These are phyloP conservation scores for Exophiala sideris DNA, from an alignment of 2,329 filamentous ascomycete genomes.

Conservation along the genomic window DNA sequence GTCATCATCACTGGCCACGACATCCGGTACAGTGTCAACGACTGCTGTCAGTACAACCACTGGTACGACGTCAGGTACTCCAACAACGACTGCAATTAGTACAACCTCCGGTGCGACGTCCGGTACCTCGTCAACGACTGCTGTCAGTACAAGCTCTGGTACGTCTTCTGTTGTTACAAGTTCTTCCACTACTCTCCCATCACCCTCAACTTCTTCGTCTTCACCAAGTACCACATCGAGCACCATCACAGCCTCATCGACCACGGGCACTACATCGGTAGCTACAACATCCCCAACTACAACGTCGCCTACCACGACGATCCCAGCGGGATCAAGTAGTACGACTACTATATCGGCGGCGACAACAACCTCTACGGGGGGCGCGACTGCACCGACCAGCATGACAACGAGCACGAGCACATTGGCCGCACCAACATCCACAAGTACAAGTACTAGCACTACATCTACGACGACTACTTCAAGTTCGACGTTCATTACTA, in stretches of 20 bases:
- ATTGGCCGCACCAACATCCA: not conserved
- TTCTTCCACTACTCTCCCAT: constrained; percentile 3
- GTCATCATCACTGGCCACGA: not conserved
- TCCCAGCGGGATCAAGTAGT: not conserved
- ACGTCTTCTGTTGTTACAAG: constrained; percentile 10
- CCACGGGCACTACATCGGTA: constrained; percentile 7
- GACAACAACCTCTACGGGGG: not conserved
- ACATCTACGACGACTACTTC: not conserved
- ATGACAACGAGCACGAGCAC: too few relatives aligned
- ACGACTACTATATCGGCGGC: not conserved
- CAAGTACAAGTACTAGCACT: constrained; percentile 1
- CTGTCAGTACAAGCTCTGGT: constrained; percentile 11
- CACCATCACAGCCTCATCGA: constrained; percentile 2
- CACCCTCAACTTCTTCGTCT: not conserved
- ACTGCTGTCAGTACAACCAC: constrained; percentile 5
- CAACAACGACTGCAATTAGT: not conserved
- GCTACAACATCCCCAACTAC: constrained; percentile 8
- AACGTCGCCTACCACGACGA: not conserved
- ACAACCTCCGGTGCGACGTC: constrained; percentile 10
- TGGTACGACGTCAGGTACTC: constrained; percentile 7
- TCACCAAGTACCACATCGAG: not conserved
- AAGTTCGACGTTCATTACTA: not conserved
- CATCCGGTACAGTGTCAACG: not conserved
- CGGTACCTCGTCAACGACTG: constrained; percentile 1
- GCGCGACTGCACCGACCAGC: not conserved